Evolutionary conservation across 2,329 filamentous ascomycete species (phyloP), one percentile per base, ranked within the genome.

Genomic region (Chrysoporthe deuterocubensis): DNA sequence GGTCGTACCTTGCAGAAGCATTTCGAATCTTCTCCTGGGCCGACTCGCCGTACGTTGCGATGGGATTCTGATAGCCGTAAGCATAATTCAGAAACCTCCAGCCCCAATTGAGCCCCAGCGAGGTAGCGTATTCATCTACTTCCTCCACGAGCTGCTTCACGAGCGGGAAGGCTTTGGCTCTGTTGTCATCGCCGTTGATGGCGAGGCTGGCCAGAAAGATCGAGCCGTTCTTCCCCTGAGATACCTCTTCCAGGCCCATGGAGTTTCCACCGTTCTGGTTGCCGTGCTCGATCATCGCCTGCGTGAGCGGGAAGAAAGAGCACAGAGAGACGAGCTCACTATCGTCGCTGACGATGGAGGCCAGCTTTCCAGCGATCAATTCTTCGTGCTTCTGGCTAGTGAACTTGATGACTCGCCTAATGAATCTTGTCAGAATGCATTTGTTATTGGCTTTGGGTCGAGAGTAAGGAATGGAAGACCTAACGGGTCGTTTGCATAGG

Each of bases 291-390:
- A 73, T 71, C 4, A 76, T 77, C 2, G 75, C 72, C 65, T 76
- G 73, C 11, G 75, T 74, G 43, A 78, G 73, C 18, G 78, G 77
- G 40, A 79, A 77, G 57, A 79, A 75, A 71, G 75, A 73, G 71
- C 72, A 75, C 1, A 77, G 74, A 0, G 74, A 75, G 68, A 74
- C 75, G 61, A 79, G 75, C 9, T 71, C 73, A 43, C 65, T 60
- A 16, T 60, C 9, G 70, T 74, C 46, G 44, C 67, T 40, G 44
- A 69, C 44, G 61, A 67, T 1, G 74, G 74, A 44, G 75, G 74
- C n/a, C 71, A 66, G 3, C 62, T 66, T 66, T 76, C 73, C 1
- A 76, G 72, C 13, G 61, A 74, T 75, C 18, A 52, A 16, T 11
- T 61, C 59, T 18, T 67, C 52, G 43, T 67, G 60, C 54, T 54